These are phyloP conservation scores for Poa pratensis DNA, from an alignment of 176 grass and related monocot genomes.

Conservation along the genomic window DNA sequence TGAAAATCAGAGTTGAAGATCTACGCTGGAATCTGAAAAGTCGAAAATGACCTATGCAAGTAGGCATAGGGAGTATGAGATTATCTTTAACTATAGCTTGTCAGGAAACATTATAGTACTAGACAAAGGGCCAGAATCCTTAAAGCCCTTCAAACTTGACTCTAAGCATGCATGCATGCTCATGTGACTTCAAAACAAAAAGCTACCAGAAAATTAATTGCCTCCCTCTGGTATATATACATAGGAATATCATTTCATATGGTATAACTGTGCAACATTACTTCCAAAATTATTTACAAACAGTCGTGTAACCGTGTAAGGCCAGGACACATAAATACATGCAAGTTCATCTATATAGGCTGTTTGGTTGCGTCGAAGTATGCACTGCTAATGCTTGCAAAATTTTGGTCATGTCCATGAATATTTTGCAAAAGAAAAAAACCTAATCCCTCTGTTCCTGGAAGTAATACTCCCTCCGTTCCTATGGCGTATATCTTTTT, in stretches of 20 bases:
- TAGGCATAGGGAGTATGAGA: not conserved
- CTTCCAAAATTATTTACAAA: not conserved
- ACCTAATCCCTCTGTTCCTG: no score
- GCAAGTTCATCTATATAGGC: not conserved
- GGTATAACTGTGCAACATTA: not conserved
- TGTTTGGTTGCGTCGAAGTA: slow-evolving; percentile 9
- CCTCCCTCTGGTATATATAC: not conserved
- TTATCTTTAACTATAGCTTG: not conserved
- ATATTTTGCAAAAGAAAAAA: slow-evolving; percentile 18
- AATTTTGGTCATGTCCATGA: not conserved
- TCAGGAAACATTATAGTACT: not conserved
- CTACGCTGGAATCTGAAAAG: not conserved
- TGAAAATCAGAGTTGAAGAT: not conserved
- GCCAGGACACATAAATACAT: not conserved
- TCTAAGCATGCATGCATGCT: not conserved
- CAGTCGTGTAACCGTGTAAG: not conserved
- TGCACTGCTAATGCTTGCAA: not conserved
- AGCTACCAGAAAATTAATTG: slow-evolving; percentile 16
- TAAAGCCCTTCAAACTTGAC: not conserved
- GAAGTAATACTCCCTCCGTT: no score
- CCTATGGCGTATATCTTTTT: no score
- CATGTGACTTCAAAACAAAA: not conserved
- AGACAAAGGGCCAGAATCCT: not conserved
- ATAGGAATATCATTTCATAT: not conserved
- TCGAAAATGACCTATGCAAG: not conserved